Evolutionary conservation across 352 stramenopile genomes (phyloP).

Genomic region (Phytophthora pluvialis): DNA sequence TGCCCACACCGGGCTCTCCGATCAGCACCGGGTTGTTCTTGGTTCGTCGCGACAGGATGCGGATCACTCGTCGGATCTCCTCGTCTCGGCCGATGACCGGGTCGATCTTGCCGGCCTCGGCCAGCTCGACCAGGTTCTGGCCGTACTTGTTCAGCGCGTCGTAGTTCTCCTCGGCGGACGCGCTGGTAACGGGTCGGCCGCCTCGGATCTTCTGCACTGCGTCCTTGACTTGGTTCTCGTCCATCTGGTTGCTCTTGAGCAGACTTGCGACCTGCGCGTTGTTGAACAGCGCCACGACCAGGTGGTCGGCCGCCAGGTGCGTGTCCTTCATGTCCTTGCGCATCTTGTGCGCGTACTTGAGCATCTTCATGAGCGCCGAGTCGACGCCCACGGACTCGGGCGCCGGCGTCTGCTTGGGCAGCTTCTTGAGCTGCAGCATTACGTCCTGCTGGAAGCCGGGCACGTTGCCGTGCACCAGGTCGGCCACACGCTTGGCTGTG

Average conservation of each 20-base stretch:
- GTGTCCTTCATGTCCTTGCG: conserved; percentile 86
- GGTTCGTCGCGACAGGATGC: conserved; percentile 95
- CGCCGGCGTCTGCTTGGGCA: conserved; percentile 76
- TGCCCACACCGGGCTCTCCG: conserved; percentile 96
- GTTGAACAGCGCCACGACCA: conserved; percentile 79
- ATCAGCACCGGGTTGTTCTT: conserved; percentile 99
- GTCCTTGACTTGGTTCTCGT: conserved; percentile 70
- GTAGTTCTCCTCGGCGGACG: conserved; percentile 91
- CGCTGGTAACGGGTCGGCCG: conserved; percentile 72
- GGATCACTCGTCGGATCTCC: conserved; percentile 96
- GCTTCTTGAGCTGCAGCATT: conserved; percentile 59
- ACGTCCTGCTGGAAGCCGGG: conserved; percentile 57
- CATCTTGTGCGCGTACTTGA: conserved; percentile 85
- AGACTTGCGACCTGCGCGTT: conserved; percentile 58
- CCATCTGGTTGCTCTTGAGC: conserved; percentile 73
- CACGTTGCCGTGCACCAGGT: conserved; percentile 58
- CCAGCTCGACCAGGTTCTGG: conserved; percentile 93
- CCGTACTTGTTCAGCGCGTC: conserved; percentile 96
- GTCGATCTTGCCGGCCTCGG: conserved; percentile 96
- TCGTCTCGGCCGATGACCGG: conserved; percentile 98
- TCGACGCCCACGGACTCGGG: conserved; percentile 68
- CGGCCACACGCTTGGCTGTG: conserved; percentile 57
- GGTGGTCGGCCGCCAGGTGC: conserved; percentile 72
- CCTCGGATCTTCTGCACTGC: conserved; percentile 66
- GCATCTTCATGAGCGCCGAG: conserved; percentile 73